Conservation (phyloP, 164 flowering plant genomes). For the Dillenia turbinata region DNA sequence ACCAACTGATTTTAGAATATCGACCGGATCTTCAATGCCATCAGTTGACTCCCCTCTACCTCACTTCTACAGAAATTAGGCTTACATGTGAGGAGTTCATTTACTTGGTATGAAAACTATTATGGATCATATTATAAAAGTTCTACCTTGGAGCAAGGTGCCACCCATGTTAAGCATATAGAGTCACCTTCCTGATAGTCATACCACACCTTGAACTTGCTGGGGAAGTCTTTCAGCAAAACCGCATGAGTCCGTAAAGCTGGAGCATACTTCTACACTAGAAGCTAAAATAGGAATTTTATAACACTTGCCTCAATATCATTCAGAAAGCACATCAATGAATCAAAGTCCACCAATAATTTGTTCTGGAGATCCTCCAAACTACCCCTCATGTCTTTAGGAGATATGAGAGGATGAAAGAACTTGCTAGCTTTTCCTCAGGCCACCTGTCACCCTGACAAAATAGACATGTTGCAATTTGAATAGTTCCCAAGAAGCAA, state of each 20-base stretch:
- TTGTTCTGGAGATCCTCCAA: constrained; percentile 41
- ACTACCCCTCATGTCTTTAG: constrained; percentile 33
- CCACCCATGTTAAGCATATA: constrained; percentile 81
- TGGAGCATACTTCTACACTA: too few relatives aligned
- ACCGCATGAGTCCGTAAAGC: too few relatives aligned
- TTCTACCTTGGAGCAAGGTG: constrained; percentile 51
- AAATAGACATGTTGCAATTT: neutral
- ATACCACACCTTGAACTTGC: constrained; percentile 69
- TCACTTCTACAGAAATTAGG: constrained; percentile 52
- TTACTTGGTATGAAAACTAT: neutral
- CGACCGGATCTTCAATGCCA: constrained; percentile 30
- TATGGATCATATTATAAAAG: neutral
- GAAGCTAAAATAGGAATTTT: neutral
- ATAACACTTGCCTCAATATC: constrained; percentile 63
- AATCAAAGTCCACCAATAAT: constrained; percentile 80
- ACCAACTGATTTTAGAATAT: constrained; percentile 53
- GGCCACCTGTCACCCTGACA: constrained; percentile 61
- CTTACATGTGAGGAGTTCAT: neutral
- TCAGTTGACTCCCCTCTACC: constrained; percentile 45
- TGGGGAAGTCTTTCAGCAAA: constrained; percentile 54
- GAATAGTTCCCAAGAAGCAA: neutral
- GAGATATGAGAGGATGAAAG: constrained; percentile 54
- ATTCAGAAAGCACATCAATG: constrained; percentile 55
- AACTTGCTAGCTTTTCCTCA: constrained; percentile 62
- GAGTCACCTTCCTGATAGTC: constrained; percentile 94